A percentile compares a stretch with the other conserved stretches of the same genome.
Conservation (phyloP, 306 rosid genomes). For the Urtica urens region DNA sequence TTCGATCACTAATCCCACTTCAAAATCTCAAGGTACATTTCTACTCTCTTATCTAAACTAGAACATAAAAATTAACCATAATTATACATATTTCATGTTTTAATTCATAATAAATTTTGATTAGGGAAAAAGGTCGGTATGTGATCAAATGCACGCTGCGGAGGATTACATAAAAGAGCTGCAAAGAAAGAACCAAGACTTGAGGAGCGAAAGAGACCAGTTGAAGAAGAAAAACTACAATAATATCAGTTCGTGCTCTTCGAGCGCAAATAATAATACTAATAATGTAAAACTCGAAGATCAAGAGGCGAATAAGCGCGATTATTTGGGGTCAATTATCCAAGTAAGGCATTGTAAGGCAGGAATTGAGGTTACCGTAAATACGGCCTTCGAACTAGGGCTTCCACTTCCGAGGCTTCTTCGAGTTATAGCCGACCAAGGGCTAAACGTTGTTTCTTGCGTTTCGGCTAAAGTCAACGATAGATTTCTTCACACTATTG, state of each 20-base stretch:
- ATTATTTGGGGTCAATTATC: not conserved
- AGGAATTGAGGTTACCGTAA: constrained; percentile 30
- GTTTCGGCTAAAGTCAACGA: constrained; percentile 20
- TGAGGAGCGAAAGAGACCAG: constrained; percentile 22
- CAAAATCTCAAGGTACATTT: constrained; percentile 27
- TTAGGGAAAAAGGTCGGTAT: constrained; percentile 39
- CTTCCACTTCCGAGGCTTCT: constrained; percentile 27
- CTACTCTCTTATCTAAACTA: not conserved
- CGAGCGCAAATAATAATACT: not conserved
- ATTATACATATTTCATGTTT: no score
- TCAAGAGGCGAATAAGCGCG: no score
- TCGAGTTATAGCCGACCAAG: constrained; percentile 19
- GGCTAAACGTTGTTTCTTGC: constrained; percentile 25
- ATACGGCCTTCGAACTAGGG: constrained; percentile 18
- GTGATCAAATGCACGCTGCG: constrained; percentile 37
- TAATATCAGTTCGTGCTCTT: not conserved
- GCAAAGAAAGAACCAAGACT: constrained; percentile 17
- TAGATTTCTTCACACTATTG: constrained; percentile 22
- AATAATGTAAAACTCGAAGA: not conserved
- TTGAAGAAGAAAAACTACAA: constrained; percentile 7
- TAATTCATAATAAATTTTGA: not conserved
- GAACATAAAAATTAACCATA: not conserved
- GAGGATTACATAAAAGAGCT: constrained; percentile 26
- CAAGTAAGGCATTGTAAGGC: constrained; percentile 3
- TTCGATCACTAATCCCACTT: constrained; percentile 21